Base-by-base conservation (phyloP, 2,329 filamentous ascomycete species). In the Rugonectria rugulosa region DNA sequence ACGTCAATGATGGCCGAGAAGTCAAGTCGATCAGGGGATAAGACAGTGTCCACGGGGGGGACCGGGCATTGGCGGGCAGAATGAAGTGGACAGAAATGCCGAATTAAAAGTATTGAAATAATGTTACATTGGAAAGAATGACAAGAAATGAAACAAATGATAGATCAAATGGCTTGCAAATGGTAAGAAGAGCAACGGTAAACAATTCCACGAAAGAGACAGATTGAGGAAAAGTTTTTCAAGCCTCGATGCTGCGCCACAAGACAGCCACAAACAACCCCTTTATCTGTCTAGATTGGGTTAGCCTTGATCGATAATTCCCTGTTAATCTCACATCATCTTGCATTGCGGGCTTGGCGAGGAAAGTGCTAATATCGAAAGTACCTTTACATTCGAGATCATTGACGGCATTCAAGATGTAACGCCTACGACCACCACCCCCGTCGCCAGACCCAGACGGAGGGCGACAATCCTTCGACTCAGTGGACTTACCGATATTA, bases 161-260 rank as follows among this genome's bases (percentile, higher is more conserved):
- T 6, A 11, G 20, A 20, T 12, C 20, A 24, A 7, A 5, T 40
- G n/a, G 6, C n/a, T n/a, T n/a, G n/a, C n/a, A 40, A n/a, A n/a
- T 23, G 20, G n/a, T 21, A 20, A 20, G 20, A 21, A 7, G 17
- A 23, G 2, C 24, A 7, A 24, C 12, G 19, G 4, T 23, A 8
- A 12, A 19, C 17, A 8, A 10, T 21, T 31, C 27, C 4, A 14
- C n/a, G n/a, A 29, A 20, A 26, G 41, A 29, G 6, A 7, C n/a
- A 43, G 24, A 19, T 27, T 27, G 11, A n/a, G 41, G 41, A 43
- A 43, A 43, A 43, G 41, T 43, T 43, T 43, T 43, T 26, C 19
- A 20, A 43, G 37, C 37, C 27, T 43, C 41, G 15, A 4, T 6
- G 5, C 11, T 43, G 24, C 11, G 41, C 41, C 41, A 43, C 41